A percentile compares a stretch with the other conserved stretches of the same genome.
phyloP scores from a whole-genome alignment of 805 yeast species.

The Soucietia sequanensis region DNA sequence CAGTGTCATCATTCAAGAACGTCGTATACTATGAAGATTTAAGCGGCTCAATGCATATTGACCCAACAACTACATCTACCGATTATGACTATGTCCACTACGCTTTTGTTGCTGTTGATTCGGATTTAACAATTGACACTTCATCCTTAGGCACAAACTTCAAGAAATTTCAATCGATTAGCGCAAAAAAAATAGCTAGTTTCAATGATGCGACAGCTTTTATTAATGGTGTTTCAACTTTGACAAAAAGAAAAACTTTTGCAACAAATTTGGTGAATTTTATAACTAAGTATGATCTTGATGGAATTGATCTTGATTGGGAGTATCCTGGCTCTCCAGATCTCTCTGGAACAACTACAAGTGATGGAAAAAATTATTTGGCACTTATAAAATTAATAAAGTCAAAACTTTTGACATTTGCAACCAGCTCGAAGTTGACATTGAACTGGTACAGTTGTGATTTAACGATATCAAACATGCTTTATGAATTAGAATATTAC shows the following conservation, averaged over 20 bases:
- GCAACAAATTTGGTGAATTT: constrained; percentile 13
- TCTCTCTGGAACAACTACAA: constrained; percentile 12
- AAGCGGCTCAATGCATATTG: constrained; percentile 6
- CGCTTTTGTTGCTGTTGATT: constrained; percentile 12
- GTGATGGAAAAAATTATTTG: constrained; percentile 12
- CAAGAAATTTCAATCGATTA: constrained; percentile 8
- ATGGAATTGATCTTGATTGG: constrained; percentile 21
- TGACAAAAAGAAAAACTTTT: constrained; percentile 9
- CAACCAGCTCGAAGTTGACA: too few species aligned
- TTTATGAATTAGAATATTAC: too few species aligned
- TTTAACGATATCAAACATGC: too few species aligned
- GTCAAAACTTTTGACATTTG: constrained; percentile 6
- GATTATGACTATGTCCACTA: constrained; percentile 14
- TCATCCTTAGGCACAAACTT: constrained; percentile 2
- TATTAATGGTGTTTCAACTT: constrained; percentile 8
- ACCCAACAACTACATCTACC: constrained; percentile 8
- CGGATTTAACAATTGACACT: constrained; percentile 9
- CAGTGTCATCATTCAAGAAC: constrained; percentile 12
- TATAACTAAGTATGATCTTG: constrained; percentile 11
- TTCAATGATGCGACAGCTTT: constrained; percentile 9
- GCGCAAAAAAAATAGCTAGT: constrained; percentile 11
- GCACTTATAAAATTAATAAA: constrained; percentile 12
- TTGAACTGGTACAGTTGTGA: too few species aligned
- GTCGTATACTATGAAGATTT: constrained; percentile 15
- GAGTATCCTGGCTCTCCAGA: constrained; percentile 16